Conservation (phyloP, 306 rosid species). For the Geum urbanum region DNA sequence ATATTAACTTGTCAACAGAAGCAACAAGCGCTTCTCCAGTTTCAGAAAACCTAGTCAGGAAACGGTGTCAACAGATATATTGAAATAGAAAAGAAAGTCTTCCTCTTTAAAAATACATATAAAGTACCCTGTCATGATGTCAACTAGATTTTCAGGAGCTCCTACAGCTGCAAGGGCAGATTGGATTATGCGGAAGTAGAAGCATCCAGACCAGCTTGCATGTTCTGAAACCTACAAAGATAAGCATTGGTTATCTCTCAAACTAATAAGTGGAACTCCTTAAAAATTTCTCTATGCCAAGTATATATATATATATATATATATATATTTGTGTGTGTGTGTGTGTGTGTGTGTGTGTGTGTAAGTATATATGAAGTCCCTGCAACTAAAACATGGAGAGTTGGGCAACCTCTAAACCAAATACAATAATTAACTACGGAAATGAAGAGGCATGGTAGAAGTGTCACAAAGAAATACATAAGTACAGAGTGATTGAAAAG, state of each 20-base stretch:
- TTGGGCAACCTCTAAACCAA: neutral
- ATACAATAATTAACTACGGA: neutral
- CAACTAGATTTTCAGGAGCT: conserved; percentile 97
- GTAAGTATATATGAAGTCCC: neutral
- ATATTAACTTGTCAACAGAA: conserved; percentile 88
- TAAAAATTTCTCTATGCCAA: conserved; percentile 10
- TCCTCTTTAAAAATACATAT: conserved; percentile 3
- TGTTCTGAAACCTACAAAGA: conserved; percentile 79
- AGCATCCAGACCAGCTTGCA: conserved; percentile 99
- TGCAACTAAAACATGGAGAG: conserved; percentile 1
- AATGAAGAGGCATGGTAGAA: neutral
- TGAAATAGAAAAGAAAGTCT: conserved; percentile 10
- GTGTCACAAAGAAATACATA: conserved; percentile 2
- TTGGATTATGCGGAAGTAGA: conserved; percentile 84
- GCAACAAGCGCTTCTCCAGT: conserved; percentile 94
- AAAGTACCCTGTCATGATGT: conserved; percentile 80
- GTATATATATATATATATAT: neutral
- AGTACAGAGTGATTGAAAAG: conserved; percentile 16
- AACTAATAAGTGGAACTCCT: conserved; percentile 12
- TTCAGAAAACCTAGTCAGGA: conserved; percentile 73
- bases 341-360: too few species aligned
- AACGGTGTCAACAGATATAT: conserved; percentile 19
- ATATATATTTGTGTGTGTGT: too few species aligned
- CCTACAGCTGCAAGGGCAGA: conserved; percentile 98
- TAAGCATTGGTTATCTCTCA: conserved; percentile 28